Conservation (phyloP, 1,139 yeast genomes). For the Candida anutae region DNA sequence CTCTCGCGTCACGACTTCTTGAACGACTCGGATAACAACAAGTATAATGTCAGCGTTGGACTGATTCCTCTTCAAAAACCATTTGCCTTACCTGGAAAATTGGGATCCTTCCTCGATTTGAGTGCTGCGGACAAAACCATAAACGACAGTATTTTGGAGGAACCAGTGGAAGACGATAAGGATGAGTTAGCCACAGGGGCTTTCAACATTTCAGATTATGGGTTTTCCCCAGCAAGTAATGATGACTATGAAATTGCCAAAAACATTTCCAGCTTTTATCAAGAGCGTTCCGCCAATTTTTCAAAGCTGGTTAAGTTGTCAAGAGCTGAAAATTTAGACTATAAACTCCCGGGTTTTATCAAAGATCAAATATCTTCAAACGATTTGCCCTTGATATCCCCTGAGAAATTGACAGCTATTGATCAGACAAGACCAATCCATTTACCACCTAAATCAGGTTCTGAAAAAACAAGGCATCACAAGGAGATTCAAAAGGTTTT, state of each 20-base stretch:
- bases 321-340: constrained; percentile 28
- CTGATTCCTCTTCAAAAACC: constrained; percentile 14
- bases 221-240: constrained; percentile 1
- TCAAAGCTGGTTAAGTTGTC: constrained; percentile 23
- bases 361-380: constrained; percentile 37
- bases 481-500: constrained; percentile 30
- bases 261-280: constrained; percentile 32
- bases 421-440: constrained; percentile 42
- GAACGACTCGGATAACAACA: constrained; percentile 20
- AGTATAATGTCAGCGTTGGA: constrained; percentile 13
- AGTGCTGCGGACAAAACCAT: constrained; percentile 5
- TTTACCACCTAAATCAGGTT: constrained; percentile 33
- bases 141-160: constrained; percentile 14
- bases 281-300: constrained; percentile 28
- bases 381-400: constrained; percentile 33
- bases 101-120: constrained; percentile 9
- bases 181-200: constrained; percentile 1
- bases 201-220: neutral
- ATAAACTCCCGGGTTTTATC: constrained; percentile 33
- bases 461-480: constrained; percentile 32
- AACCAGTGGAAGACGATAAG: constrained; percentile 8
- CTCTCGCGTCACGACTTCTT: constrained; percentile 13
- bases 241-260: constrained; percentile 29
- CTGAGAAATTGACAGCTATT: constrained; percentile 29
- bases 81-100: constrained; percentile 32